These are phyloP conservation scores for Colletotrichum siamense DNA, from an alignment of 2,329 filamentous ascomycete species.

Conservation along the genomic window DNA sequence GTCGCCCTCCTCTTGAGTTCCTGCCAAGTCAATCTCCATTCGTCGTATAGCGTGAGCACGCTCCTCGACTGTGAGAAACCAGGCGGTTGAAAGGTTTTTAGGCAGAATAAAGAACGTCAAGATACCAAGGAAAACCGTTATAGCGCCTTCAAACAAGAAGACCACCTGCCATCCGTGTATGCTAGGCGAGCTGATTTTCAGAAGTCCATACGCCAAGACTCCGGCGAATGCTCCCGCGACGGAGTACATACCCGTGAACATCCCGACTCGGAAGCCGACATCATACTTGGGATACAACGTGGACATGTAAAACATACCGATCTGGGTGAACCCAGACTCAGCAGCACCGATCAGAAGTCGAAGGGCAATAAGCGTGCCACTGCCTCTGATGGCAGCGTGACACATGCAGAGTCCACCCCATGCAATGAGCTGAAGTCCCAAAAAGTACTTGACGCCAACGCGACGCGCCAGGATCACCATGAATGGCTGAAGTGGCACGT, in stretches of 20 bases:
- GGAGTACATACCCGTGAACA: constrained; percentile 25
- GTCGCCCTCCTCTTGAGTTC: background rate
- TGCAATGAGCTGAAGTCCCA: constrained; percentile 17
- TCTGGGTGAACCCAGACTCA: constrained; percentile 26
- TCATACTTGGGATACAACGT: constrained; percentile 24
- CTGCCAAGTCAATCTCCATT: background rate
- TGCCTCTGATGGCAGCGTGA: constrained; percentile 21
- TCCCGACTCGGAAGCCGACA: constrained; percentile 22
- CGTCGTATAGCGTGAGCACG: background rate
- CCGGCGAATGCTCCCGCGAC: constrained; percentile 29
- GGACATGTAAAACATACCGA: constrained; percentile 26
- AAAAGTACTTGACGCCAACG: constrained; percentile 23
- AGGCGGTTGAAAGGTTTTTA: background rate
- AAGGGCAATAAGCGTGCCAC: constrained; percentile 20
- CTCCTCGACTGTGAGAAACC: background rate
- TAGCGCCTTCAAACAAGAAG: constrained; percentile 22
- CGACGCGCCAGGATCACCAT: constrained; percentile 25
- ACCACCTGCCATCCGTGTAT: constrained; percentile 23
- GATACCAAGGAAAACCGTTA: constrained; percentile 26
- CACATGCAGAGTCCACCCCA: constrained; percentile 28
- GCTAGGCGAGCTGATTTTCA: background rate
- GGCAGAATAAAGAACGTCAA: constrained; percentile 28
- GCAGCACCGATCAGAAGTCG: constrained; percentile 26
- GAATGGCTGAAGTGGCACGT: constrained; percentile 27
- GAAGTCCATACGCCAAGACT: constrained; percentile 21